Evolutionary conservation across 2,329 filamentous ascomycete genomes (phyloP).

Genomic region (Venturia oleaginea): DNA sequence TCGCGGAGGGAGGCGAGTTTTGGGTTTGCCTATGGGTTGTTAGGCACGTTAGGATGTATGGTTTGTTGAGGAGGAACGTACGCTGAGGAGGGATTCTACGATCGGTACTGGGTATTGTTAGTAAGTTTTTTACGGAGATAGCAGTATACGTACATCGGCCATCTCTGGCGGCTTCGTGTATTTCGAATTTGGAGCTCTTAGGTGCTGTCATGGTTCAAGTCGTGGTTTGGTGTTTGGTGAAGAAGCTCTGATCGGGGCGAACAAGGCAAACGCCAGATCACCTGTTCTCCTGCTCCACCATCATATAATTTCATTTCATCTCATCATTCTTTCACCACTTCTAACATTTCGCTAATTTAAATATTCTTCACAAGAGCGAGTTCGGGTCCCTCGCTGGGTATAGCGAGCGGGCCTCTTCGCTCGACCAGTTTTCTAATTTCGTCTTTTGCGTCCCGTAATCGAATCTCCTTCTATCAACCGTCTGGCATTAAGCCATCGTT

Average conservation of each 20-base stretch:
- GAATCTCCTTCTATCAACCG: too few species aligned
- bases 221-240: not conserved
- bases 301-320: too few species aligned
- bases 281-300: not conserved
- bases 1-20: constrained; percentile 67
- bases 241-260: not conserved
- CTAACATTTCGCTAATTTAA: too few species aligned
- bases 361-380: too few species aligned
- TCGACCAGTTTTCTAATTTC: too few species aligned
- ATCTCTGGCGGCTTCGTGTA: constrained; percentile 80
- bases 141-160: constrained; percentile 58
- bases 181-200: constrained; percentile 53
- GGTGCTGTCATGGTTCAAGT: constrained; percentile 5
- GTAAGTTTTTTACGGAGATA: constrained; percentile 15
- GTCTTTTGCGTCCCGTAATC: too few species aligned
- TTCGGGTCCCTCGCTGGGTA: too few species aligned
- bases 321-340: too few species aligned
- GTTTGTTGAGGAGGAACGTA: constrained; percentile 27
- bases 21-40: constrained; percentile 55
- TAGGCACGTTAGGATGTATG: constrained; percentile 22
- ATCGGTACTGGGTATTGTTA: constrained; percentile 45
- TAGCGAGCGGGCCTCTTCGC: too few species aligned
- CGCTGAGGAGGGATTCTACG: constrained; percentile 67
- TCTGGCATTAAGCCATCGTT: too few species aligned
- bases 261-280: not conserved